Conservation (phyloP, 2,329 filamentous ascomycete species). For the Endocalyx cinctus region DNA sequence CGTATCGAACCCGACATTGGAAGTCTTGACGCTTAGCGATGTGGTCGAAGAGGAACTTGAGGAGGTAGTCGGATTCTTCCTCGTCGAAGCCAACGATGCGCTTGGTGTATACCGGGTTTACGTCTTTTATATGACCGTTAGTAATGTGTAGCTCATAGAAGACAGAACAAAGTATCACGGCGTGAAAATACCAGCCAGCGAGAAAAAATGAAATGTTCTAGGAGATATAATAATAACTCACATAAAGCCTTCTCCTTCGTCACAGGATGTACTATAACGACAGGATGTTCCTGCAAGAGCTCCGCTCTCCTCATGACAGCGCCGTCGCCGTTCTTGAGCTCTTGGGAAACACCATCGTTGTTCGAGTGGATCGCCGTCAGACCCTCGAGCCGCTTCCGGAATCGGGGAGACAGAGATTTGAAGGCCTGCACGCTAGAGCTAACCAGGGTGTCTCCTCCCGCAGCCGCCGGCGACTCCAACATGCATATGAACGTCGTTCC, state of each 20-base stretch:
- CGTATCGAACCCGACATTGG: constrained; percentile 60
- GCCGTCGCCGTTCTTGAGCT: constrained; percentile 35
- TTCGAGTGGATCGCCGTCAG: constrained; percentile 63
- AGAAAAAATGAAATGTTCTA: too few species aligned
- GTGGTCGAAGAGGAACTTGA: constrained; percentile 58
- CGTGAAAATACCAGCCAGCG: too few species aligned
- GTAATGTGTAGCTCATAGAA: too few species aligned
- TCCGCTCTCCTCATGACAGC: constrained; percentile 58
- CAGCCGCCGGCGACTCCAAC: constrained; percentile 18
- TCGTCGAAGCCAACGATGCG: constrained; percentile 63
- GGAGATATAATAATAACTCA: too few species aligned
- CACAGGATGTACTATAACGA: constrained; percentile 61
- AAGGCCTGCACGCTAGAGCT: constrained; percentile 16
- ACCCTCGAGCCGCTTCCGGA: constrained; percentile 61
- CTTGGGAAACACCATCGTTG: constrained; percentile 40
- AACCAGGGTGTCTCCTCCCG: constrained; percentile 20
- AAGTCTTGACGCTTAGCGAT: constrained; percentile 51
- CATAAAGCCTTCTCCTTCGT: constrained; percentile 60
- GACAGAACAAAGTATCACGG: too few species aligned
- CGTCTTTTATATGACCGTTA: constrained; percentile 20
- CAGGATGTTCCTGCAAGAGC: constrained; percentile 55
- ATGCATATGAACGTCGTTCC: constrained; percentile 22
- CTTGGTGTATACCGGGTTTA: constrained; percentile 60
- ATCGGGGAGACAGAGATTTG: constrained; percentile 57
- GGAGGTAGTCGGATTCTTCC: constrained; percentile 61